phyloP scores from a whole-genome alignment of 2,329 filamentous ascomycete species.

The Hypoxylon sp. region DNA sequence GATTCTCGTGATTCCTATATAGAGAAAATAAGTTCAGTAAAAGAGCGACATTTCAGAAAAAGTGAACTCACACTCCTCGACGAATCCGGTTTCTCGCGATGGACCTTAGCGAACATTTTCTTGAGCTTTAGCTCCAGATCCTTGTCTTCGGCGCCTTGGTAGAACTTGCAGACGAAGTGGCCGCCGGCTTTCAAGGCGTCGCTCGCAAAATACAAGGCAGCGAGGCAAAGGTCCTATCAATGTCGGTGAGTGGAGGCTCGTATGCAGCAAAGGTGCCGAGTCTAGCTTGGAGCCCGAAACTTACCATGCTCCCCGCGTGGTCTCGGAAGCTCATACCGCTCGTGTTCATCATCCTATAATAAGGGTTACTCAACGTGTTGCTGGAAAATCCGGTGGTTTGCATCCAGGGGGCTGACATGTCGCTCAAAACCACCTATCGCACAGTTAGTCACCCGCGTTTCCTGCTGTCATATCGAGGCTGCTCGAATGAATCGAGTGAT shows the following conservation, averaged over 20 bases:
- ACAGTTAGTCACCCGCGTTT: constrained; percentile 17
- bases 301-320: constrained; percentile 93
- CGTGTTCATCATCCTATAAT: constrained; percentile 99
- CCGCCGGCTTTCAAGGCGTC: constrained; percentile 84
- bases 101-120: constrained; percentile 79
- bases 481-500: constrained; percentile 19
- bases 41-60: not conserved
- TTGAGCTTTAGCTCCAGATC: constrained; percentile 76
- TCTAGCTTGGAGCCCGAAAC: constrained; percentile 40
- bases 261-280: not conserved
- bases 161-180: constrained; percentile 97
- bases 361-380: constrained; percentile 93
- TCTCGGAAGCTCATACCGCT: constrained; percentile 87
- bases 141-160: constrained; percentile 89
- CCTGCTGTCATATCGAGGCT: no score
- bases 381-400: constrained; percentile 80
- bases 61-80: constrained; percentile 76
- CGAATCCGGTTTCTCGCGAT: constrained; percentile 89
- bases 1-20: constrained; percentile 80
- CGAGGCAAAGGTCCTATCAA: constrained; percentile 82
- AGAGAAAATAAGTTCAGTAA: constrained; percentile 10
- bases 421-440: constrained; percentile 82
- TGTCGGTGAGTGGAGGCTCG: constrained; percentile 4
- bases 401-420: constrained; percentile 98
- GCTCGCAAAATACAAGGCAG: constrained; percentile 84